Base-by-base conservation (phyloP, 1,284 basidiomycete species). In the Agroathelia rolfsii region DNA sequence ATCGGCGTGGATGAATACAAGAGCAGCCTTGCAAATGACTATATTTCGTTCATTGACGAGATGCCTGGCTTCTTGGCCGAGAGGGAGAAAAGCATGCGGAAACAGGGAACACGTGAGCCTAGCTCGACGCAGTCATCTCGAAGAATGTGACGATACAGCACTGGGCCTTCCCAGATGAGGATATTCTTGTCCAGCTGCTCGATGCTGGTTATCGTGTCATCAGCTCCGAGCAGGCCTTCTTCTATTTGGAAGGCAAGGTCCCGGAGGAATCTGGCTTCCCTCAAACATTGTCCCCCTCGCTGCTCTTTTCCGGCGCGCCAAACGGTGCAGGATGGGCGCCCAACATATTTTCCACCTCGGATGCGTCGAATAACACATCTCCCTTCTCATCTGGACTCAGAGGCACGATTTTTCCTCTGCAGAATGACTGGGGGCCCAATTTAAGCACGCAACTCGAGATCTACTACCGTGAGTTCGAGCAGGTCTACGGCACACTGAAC, bases 361-460 rank as follows among this genome's bases (percentile, higher is more conserved):
- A 58, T 32, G 30, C 46, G 3, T 37, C 42, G 4, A 58, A 58
- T 15, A 59, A 59, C 40, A 53, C 56, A 6, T 33, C 31, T 7
- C 40, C 52, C 8, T 29, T 46, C 6, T 31, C 50, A 12, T 35
- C 45, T 1, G 44, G 48, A 9, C 45, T 61, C 13, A 39, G 53
- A 2, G 58, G 59, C 18, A 47, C 53, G 0, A 52, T 59, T 8
- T 54, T 60, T 42, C 58, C 52, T 2, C 39, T 58, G 4, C 61
- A 59, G 58, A 60, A 59, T 20, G 59, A 62, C 38, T 59, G 52
- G 49, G 59, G 59, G 3, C 49, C 57, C 18, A 61, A 58, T 16
- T 51, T 58, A 11, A 59, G 54, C 12, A 61, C 58, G 3, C 54
- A 53, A 3, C 38, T 58, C 3, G 59, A 62, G 38, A 51, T 54